phyloP scores from a whole-genome alignment of 176 grass and related monocot species.

The Melocanna baccifera region DNA sequence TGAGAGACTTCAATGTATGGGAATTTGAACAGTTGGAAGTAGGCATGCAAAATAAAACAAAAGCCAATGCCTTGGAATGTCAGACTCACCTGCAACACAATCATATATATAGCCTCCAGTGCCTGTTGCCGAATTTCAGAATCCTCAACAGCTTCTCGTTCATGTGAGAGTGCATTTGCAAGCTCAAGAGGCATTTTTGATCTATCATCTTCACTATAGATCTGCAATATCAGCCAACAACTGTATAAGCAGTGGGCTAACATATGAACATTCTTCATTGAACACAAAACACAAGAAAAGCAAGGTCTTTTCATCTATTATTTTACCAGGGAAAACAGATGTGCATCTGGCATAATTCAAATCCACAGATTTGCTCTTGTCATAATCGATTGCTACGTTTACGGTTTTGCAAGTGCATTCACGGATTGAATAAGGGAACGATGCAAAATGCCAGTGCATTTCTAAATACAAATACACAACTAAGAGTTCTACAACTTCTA shows the following conservation, averaged over 20 bases:
- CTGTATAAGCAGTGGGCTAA: neutral
- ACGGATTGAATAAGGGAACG: neutral
- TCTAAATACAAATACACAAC: constrained; percentile 4
- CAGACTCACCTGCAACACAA: constrained; percentile 67
- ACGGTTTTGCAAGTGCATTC: neutral
- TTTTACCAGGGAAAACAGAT: neutral
- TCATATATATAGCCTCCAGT: constrained; percentile 95
- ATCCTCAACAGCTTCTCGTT: constrained; percentile 79
- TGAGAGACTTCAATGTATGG: neutral
- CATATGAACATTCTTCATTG: constrained; percentile 1
- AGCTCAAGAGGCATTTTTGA: constrained; percentile 92
- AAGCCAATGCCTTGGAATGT: neutral
- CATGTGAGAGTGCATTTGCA: constrained; percentile 77
- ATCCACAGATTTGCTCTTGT: neutral
- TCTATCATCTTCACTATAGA: constrained; percentile 77
- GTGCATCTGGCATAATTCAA: neutral
- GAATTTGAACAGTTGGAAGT: constrained; percentile 5
- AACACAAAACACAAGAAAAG: constrained; percentile 11
- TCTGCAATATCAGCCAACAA: constrained; percentile 40
- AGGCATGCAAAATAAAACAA: neutral
- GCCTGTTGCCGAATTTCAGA: constrained; percentile 80
- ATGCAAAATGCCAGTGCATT: neutral
- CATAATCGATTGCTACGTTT: neutral
- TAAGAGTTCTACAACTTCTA: neutral
- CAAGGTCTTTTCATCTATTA: neutral